A percentile compares a stretch with the other conserved stretches of the same genome.
Conservation (phyloP, 2,329 filamentous ascomycete species). For the Parastagonospora avenae region DNA sequence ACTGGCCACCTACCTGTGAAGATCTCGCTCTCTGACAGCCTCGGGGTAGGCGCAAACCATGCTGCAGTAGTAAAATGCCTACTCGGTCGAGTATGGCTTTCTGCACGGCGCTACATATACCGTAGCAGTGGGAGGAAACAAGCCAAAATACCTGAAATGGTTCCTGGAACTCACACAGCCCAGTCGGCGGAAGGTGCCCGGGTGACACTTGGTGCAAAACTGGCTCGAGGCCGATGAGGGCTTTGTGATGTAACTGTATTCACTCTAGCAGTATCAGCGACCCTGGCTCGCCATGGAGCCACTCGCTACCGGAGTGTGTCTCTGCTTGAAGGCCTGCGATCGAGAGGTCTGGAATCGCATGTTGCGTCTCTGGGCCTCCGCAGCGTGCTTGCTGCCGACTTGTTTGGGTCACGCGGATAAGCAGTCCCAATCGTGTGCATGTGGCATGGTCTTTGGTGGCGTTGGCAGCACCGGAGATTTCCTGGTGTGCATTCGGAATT, state of each 20-base stretch:
- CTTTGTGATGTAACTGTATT: not conserved
- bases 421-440: not conserved
- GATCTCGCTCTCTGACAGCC: slow-evolving; percentile 34
- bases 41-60: slow-evolving; percentile 27
- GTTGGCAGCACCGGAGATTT: not conserved
- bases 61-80: slow-evolving; percentile 1
- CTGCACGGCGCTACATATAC: slow-evolving; percentile 5
- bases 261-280: not conserved
- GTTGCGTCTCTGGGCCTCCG: not conserved
- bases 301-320: no score
- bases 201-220: no score
- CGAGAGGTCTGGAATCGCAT: not conserved
- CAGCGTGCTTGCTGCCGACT: not conserved
- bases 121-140: not conserved
- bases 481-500: no score
- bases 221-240: no score
- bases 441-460: not conserved
- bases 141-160: no score
- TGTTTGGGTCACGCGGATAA: no score
- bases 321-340: no score
- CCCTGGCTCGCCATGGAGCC: not conserved
- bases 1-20: slow-evolving; percentile 27
- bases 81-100: slow-evolving; percentile 15
- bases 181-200: no score
- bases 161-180: no score